Percentiles rank a stretch among this genome's conserved stretches.
Evolutionary conservation across 2,329 filamentous ascomycete genomes (phyloP).

Genomic region (Cladophialophora chaetospira): DNA sequence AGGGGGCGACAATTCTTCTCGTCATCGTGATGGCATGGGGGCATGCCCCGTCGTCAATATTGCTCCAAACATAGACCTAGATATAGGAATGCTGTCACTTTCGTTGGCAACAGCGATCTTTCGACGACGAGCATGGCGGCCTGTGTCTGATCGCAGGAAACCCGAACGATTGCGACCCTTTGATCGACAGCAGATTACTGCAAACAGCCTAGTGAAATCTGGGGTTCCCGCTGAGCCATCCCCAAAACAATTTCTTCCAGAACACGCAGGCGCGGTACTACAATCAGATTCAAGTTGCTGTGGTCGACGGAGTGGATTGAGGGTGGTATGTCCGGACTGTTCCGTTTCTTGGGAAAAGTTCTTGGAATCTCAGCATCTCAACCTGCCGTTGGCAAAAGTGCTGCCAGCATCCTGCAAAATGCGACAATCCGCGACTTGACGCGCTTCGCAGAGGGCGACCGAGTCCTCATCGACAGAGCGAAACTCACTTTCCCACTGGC

Average conservation of each 20-base stretch:
- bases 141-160: not conserved
- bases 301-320: too few species aligned
- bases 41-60: not conserved
- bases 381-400: not conserved
- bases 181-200: slow-evolving; percentile 5
- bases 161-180: too few species aligned
- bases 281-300: not conserved
- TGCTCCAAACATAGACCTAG: too few species aligned
- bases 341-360: slow-evolving; percentile 12
- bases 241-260: not conserved
- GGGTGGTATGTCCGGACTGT: slow-evolving; percentile 23
- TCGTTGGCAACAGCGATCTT: too few species aligned
- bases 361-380: slow-evolving; percentile 17
- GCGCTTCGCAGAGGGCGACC: slow-evolving; percentile 44
- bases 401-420: not conserved
- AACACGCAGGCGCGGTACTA: not conserved
- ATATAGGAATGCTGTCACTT: too few species aligned
- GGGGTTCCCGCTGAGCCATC: slow-evolving; percentile 20
- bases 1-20: slow-evolving; percentile 23
- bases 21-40: slow-evolving; percentile 31
- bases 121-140: too few species aligned
- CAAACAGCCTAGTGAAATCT: slow-evolving; percentile 11
- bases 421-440: slow-evolving; percentile 13
- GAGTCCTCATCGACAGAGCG: slow-evolving; percentile 44
- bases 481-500: slow-evolving; percentile 47